Evolutionary conservation across 192 early-diverging fungal genomes (phyloP).

Genomic region (Umbelopsis vinacea): DNA sequence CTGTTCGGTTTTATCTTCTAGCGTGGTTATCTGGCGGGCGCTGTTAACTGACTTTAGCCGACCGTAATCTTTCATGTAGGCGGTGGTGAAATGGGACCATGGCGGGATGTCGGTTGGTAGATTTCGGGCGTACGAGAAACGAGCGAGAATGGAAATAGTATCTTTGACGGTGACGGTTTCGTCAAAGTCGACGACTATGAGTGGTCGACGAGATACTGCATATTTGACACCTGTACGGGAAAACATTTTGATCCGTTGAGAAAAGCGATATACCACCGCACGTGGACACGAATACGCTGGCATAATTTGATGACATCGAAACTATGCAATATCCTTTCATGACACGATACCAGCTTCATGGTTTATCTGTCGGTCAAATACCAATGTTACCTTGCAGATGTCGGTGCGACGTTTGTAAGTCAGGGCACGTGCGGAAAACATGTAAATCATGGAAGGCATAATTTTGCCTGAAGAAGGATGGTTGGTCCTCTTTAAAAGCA

Average conservation of each 20-base stretch:
- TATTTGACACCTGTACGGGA: background rate
- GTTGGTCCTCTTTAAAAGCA: too few relatives aligned
- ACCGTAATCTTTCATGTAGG: slow-evolving; percentile 24
- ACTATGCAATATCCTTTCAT: background rate
- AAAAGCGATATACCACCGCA: background rate
- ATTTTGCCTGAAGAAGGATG: too few relatives aligned
- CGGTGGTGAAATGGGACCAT: slow-evolving; percentile 24
- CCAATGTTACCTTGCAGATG: too few relatives aligned
- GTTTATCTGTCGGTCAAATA: too few relatives aligned
- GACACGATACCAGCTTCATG: too few relatives aligned
- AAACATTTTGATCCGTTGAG: background rate
- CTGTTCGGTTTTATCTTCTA: background rate
- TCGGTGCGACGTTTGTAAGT: too few relatives aligned
- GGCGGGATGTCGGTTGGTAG: slow-evolving; percentile 1
- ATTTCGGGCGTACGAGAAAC: background rate
- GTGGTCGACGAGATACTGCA: slow-evolving; percentile 12
- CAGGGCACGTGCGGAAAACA: slow-evolving; percentile 2
- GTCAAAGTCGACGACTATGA: slow-evolving; percentile 30
- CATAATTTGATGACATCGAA: background rate
- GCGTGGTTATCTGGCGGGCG: background rate
- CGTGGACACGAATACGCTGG: background rate
- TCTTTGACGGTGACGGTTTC: slow-evolving; percentile 29
- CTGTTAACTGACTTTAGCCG: background rate
- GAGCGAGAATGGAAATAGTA: slow-evolving; percentile 22
- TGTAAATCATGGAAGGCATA: too few relatives aligned